phyloP scores from a whole-genome alignment of 257 asterid species.

The Capsicum pubescens region DNA sequence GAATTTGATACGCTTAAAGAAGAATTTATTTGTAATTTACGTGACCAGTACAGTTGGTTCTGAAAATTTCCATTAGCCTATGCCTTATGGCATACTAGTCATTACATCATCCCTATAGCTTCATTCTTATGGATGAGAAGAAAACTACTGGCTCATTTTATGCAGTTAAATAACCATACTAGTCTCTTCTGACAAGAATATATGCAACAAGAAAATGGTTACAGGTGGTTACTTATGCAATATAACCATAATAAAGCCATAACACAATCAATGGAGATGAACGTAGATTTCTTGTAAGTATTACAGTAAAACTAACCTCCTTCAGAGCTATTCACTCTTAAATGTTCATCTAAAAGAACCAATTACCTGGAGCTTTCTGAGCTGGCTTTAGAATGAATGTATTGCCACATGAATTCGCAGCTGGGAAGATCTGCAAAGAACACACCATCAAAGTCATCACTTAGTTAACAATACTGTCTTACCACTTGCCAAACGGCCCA shows the following conservation, averaged over 20 bases:
- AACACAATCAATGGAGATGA: neutral
- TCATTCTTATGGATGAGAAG: neutral
- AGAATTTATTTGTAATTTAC: neutral
- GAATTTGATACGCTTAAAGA: neutral
- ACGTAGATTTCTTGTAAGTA: neutral
- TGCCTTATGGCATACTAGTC: constrained; percentile 5
- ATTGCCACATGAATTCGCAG: constrained; percentile 92
- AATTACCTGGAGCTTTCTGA: constrained; percentile 91
- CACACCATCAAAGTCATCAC: neutral
- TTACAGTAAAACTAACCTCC: neutral
- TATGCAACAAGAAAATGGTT: neutral
- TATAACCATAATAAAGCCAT: constrained; percentile 6
- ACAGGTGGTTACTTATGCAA: neutral
- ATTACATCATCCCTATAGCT: neutral
- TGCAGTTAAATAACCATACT: neutral
- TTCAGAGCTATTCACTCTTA: neutral
- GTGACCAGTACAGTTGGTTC: neutral
- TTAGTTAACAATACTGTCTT: neutral
- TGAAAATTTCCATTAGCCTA: neutral
- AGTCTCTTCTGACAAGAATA: neutral
- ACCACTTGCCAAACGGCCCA: neutral
- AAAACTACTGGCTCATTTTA: neutral
- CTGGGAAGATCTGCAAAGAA: constrained; percentile 84
- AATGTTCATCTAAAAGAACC: neutral
- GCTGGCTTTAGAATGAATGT: constrained; percentile 93